Evolutionary conservation across 805 yeast genomes (phyloP), one percentile per base, ranked within the genome.

Genomic region (Wickerhamomyces ciferrii): DNA sequence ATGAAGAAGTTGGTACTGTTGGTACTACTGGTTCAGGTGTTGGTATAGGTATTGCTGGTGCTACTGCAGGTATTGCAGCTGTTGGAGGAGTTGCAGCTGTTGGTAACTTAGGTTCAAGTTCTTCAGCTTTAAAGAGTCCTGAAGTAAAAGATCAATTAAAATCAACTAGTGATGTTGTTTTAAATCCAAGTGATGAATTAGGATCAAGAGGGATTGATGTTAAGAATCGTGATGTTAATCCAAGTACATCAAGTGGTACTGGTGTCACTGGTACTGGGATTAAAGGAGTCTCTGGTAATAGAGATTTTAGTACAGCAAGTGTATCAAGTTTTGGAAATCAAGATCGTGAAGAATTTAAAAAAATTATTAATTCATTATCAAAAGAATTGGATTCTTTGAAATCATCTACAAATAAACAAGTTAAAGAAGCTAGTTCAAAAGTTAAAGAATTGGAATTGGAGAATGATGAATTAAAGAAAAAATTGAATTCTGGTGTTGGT

Each of bases 371-470:
- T 20, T 52, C 58, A 5, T 41, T 71, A 32, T 66, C 71, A 15
- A 45, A 48, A 19, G 74, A 70, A 44, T 50, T 71, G 36, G 60
- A 62, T 18, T 58, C 61, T 13, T 56, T 78, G 44, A 75, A 70
- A 50, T 19, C 52, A 3, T 71, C 71, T 39, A 74, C 79, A 51
- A 72, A 70, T 47, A 62, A 63, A 5, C 83, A 80, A 51, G 82
- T 84, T 51, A 70, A 67, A 43, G 66, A 70, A 43, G 91, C 90
- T 0, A 76, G 81, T 52, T 71, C 71, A 18, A 75, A 74, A 47
- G 80, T 84, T 20, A 62, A 62, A 20, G 55, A 56, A 19, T 65
- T 85, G 32, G 87, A 82, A 52, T 24, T 43, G 6, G 70, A 69
- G 44, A 62, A 65, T 32, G 37, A 43, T 2, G 45, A 50, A 19